phyloP scores from a whole-genome alignment of 345 rosid species.

The Brassica incana region DNA sequence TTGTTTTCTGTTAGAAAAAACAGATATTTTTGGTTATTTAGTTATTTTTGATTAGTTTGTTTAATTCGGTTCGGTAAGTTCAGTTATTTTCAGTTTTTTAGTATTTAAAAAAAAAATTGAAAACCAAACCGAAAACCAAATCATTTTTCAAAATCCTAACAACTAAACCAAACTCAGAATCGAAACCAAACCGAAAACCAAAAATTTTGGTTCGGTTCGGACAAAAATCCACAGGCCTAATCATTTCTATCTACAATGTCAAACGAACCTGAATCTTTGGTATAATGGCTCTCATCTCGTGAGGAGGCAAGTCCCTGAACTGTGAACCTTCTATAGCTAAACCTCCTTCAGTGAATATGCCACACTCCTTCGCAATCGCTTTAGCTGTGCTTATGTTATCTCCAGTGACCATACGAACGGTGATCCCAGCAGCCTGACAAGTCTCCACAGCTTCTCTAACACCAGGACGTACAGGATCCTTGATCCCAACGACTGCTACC shows the following conservation, averaged over 20 bases:
- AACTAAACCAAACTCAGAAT: too few species aligned
- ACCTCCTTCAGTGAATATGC: conserved; percentile 61
- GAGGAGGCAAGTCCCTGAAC: conserved; percentile 58
- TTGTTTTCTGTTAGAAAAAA: too few species aligned
- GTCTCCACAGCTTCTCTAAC: conserved; percentile 64
- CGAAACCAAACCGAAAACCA: too few species aligned
- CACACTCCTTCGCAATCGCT: conserved; percentile 81
- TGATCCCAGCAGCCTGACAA: conserved; percentile 73
- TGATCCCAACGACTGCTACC: conserved; percentile 68
- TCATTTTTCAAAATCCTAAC: too few species aligned
- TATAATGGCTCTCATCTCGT: conserved; percentile 54
- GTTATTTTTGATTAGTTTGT: too few species aligned
- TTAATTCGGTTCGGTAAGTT: too few species aligned
- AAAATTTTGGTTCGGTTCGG: too few species aligned
- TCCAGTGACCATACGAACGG: conserved; percentile 74
- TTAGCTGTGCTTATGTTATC: conserved; percentile 73
- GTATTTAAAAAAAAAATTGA: too few species aligned
- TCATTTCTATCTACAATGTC: not conserved
- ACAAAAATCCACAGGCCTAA: too few species aligned
- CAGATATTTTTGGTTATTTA: too few species aligned
- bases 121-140: too few species aligned
- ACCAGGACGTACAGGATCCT: conserved; percentile 73
- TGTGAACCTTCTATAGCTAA: conserved; percentile 75
- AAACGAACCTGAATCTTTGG: conserved; percentile 63
- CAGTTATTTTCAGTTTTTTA: too few species aligned